Percentiles rank a stretch among this genome's conserved stretches.
phyloP scores from a whole-genome alignment of 169 alveolate genomes.

The Babesia ovis region DNA sequence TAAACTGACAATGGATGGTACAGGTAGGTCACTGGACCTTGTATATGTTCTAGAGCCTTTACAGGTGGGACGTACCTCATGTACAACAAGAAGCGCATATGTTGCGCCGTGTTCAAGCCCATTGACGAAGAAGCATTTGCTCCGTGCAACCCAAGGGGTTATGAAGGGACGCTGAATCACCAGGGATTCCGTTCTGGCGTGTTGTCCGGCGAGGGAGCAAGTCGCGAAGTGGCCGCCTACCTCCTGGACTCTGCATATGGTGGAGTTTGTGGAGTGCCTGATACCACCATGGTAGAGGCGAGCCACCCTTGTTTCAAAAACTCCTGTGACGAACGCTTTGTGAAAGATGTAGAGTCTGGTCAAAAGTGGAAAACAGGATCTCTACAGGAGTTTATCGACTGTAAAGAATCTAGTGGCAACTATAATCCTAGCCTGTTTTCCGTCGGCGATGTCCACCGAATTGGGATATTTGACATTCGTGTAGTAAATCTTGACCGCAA shows the following conservation, averaged over 20 bases:
- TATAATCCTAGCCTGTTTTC: conserved; percentile 90
- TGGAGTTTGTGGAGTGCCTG: conserved; percentile 92
- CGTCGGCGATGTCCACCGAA: conserved; percentile 94
- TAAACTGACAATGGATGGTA: conserved; percentile 96
- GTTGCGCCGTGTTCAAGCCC: conserved; percentile 95
- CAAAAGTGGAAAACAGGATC: conserved; percentile 88
- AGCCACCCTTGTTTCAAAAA: conserved; percentile 92
- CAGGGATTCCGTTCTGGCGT: conserved; percentile 93
- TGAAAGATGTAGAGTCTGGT: conserved; percentile 53
- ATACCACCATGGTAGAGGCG: conserved; percentile 96
- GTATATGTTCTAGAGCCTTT: neutral
- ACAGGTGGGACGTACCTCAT: conserved; percentile 93
- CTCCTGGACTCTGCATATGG: conserved; percentile 87
- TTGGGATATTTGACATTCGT: conserved; percentile 94
- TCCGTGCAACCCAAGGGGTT: conserved; percentile 97
- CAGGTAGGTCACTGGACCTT: conserved; percentile 58
- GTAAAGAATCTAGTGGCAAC: conserved; percentile 93
- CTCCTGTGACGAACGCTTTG: conserved; percentile 62
- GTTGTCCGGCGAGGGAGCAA: conserved; percentile 97
- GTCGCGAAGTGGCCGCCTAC: conserved; percentile 98
- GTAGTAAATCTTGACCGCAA: conserved; percentile 97
- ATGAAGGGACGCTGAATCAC: conserved; percentile 91
- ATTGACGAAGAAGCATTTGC: conserved; percentile 98
- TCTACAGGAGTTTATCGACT: conserved; percentile 85
- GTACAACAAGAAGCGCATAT: conserved; percentile 85